Evolutionary conservation across 768 basidiomycete species (phyloP).

Genomic region (Lentinula sp.): DNA sequence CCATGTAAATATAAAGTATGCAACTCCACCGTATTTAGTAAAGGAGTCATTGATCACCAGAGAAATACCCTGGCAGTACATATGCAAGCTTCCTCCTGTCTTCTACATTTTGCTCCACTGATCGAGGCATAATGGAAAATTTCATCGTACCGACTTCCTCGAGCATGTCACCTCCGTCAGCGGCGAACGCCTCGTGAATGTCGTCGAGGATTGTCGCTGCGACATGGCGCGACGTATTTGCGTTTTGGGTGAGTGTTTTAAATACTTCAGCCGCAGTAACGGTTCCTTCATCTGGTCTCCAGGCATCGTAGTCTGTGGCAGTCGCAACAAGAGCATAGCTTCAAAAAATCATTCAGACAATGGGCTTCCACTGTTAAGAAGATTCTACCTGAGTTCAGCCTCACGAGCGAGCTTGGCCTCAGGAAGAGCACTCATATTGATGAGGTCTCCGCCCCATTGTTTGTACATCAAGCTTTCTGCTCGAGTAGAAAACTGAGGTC

Average conservation of each 20-base stretch:
- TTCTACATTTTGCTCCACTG: conserved; percentile 45
- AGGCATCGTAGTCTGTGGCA: conserved; percentile 93
- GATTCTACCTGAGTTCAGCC: conserved; percentile 76
- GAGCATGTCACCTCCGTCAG: conserved; percentile 45
- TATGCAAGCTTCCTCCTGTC: conserved; percentile 67
- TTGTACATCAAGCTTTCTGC: conserved; percentile 96
- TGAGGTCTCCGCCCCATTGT: conserved; percentile 86
- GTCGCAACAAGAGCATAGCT: conserved; percentile 92
- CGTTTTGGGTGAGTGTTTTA: conserved; percentile 83
- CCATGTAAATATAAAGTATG: no score
- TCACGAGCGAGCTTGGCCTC: conserved; percentile 97
- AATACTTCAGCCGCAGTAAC: conserved; percentile 92
- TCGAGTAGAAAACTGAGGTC: conserved; percentile 95
- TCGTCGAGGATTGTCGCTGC: conserved; percentile 66
- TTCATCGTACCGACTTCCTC: conserved; percentile 82
- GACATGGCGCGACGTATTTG: conserved; percentile 77
- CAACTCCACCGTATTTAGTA: background rate
- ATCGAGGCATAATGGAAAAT: conserved; percentile 75
- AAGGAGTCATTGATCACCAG: background rate
- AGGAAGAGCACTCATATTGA: conserved; percentile 96
- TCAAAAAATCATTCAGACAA: background rate
- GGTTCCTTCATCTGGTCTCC: conserved; percentile 72
- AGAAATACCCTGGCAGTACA: conserved; percentile 76
- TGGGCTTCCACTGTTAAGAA: background rate
- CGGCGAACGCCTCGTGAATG: conserved; percentile 46